Evolutionary conservation across 805 yeast species (phyloP).

Genomic region (Brettanomyces bruxellensis): DNA sequence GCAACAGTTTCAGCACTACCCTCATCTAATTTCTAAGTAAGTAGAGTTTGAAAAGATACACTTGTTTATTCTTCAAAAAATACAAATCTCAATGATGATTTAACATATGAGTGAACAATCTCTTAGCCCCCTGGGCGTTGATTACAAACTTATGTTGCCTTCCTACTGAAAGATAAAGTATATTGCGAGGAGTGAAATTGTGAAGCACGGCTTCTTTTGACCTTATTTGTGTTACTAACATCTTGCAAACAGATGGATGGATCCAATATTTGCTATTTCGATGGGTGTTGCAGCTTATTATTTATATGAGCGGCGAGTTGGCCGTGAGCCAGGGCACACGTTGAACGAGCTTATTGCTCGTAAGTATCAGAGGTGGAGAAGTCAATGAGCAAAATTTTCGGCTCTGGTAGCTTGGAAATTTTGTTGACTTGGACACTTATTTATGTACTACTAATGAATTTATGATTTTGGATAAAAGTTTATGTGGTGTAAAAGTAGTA

Average conservation of each 20-base stretch:
- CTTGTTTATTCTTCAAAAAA: neutral
- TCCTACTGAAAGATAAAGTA: conserved; percentile 5
- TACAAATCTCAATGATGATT: conserved; percentile 9
- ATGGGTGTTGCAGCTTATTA: conserved; percentile 60
- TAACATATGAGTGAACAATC: conserved; percentile 12
- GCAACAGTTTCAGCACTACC: conserved; percentile 20
- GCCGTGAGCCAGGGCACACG: conserved; percentile 50
- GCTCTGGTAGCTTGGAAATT: neutral
- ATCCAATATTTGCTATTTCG: conserved; percentile 55
- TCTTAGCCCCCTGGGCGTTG: conserved; percentile 5
- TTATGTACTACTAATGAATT: neutral
- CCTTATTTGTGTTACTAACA: conserved; percentile 3
- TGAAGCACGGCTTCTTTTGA: neutral
- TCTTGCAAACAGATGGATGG: conserved; percentile 33
- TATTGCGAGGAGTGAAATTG: neutral
- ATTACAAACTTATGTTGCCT: conserved; percentile 8
- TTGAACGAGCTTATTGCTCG: conserved; percentile 38
- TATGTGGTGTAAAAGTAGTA: no score
- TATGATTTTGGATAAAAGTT: no score
- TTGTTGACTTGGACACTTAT: neutral
- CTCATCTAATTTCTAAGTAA: conserved; percentile 37
- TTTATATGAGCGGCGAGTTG: conserved; percentile 49
- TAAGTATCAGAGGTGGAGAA: conserved; percentile 4
- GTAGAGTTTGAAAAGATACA: conserved; percentile 7
- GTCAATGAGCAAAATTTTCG: neutral